Conservation (phyloP, 1,284 basidiomycete genomes). For the Exsudoporus floridanus region DNA sequence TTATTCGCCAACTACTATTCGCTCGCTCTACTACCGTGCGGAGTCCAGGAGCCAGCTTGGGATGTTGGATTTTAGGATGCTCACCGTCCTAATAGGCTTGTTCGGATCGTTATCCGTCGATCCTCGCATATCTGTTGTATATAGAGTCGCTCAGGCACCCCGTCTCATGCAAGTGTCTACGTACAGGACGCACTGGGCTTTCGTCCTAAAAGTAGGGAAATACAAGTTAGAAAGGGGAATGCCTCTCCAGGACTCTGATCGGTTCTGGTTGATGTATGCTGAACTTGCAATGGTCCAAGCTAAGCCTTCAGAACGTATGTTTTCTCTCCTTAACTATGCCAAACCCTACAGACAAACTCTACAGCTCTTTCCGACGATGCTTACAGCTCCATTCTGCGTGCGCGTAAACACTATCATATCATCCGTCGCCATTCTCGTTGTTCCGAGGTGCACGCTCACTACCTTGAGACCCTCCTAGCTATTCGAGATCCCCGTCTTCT, state of each 20-base stretch:
- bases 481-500: slow-evolving; percentile 19
- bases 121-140: slow-evolving; percentile 14
- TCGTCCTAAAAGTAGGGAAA: slow-evolving; percentile 34
- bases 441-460: slow-evolving; percentile 29
- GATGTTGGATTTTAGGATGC: slow-evolving; percentile 31
- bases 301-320: slow-evolving; percentile 16
- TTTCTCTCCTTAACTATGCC: neutral
- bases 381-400: slow-evolving; percentile 14
- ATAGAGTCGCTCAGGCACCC: slow-evolving; percentile 28
- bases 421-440: slow-evolving; percentile 28
- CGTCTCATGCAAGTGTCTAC: slow-evolving; percentile 15
- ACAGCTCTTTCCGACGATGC: slow-evolving; percentile 16
- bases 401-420: slow-evolving; percentile 25
- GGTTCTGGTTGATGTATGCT: slow-evolving; percentile 45
- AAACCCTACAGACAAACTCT: slow-evolving; percentile 10
- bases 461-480: slow-evolving; percentile 27
- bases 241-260: slow-evolving; percentile 35
- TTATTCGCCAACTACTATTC: slow-evolving; percentile 34
- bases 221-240: slow-evolving; percentile 30
- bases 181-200: slow-evolving; percentile 37
- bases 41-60: slow-evolving; percentile 28
- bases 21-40: slow-evolving; percentile 37
- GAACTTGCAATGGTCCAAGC: slow-evolving; percentile 24
- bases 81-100: slow-evolving; percentile 41
- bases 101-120: slow-evolving; percentile 45